Conservation (phyloP, 1,284 basidiomycete species). For the Schizopora paradoxa region DNA sequence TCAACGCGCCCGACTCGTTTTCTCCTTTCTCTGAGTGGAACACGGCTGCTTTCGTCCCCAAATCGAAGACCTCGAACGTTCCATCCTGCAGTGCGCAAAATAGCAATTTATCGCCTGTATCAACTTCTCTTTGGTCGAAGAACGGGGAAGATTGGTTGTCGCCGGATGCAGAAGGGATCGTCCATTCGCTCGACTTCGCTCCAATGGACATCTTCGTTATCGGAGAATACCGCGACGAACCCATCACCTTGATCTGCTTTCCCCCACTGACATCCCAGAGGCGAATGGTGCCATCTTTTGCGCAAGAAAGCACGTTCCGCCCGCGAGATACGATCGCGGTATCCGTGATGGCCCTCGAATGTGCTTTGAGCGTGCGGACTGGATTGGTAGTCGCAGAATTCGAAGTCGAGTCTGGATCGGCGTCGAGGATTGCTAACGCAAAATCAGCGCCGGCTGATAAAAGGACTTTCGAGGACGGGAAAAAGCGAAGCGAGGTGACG, state of each 20-base stretch:
- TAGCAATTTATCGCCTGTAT: conserved; percentile 42
- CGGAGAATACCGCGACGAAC: conserved; percentile 31
- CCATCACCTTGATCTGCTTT: conserved; percentile 38
- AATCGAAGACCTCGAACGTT: conserved; percentile 51
- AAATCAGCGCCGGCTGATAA: conserved; percentile 63
- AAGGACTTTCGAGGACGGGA: conserved; percentile 59
- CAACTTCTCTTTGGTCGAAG: conserved; percentile 41
- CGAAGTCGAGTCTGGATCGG: conserved; percentile 36
- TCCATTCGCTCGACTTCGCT: conserved; percentile 22
- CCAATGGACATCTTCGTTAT: conserved; percentile 44
- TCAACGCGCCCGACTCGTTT: conserved; percentile 33
- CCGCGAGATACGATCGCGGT: conserved; percentile 61
- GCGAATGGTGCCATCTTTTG: conserved; percentile 64
- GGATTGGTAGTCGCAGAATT: conserved; percentile 29
- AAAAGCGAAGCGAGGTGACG: conserved; percentile 51
- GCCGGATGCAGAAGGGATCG: no score
- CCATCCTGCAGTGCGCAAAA: conserved; percentile 57
- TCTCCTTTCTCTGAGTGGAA: conserved; percentile 33
- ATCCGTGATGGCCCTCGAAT: conserved; percentile 57
- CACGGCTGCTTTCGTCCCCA: conserved; percentile 43
- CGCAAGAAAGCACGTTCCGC: conserved; percentile 54
- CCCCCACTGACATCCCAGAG: conserved; percentile 71
- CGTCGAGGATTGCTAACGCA: conserved; percentile 53
- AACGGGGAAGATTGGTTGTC: background rate
- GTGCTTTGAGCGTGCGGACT: conserved; percentile 61